These are phyloP conservation scores for Cymbidium sinense DNA, from an alignment of 106 monocot species.

Conservation along the genomic window DNA sequence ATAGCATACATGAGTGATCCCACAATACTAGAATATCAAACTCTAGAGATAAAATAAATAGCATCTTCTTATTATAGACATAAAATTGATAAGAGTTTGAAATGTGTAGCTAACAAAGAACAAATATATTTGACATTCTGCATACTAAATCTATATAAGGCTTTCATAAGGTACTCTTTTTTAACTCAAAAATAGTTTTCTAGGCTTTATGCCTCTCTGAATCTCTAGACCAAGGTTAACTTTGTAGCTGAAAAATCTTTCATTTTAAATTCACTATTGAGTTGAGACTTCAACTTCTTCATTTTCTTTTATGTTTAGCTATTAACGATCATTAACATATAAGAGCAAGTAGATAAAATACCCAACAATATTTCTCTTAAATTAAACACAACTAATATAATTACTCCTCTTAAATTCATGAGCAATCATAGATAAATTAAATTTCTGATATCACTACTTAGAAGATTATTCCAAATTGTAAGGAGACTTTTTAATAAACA, in stretches of 20 bases:
- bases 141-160: background rate
- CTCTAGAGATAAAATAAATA: background rate
- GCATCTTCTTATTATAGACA: background rate
- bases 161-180: background rate
- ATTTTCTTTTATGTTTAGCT: background rate
- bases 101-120: background rate
- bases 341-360: background rate
- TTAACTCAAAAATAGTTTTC: background rate
- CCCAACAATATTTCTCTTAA: background rate
- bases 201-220: background rate
- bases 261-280: background rate
- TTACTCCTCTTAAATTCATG: background rate
- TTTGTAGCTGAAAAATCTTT: background rate
- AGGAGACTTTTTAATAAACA: background rate
- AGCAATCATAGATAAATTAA: background rate
- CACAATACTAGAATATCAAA: background rate
- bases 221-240: background rate
- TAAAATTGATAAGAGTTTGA: background rate
- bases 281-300: background rate
- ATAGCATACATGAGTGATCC: constrained; percentile 5
- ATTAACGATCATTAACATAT: background rate
- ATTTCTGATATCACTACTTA: background rate
- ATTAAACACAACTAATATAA: background rate
- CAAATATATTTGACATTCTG: background rate
- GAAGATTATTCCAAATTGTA: background rate